phyloP scores from a whole-genome alignment of 768 basidiomycete species.

The Gloeophyllum trabeum region DNA sequence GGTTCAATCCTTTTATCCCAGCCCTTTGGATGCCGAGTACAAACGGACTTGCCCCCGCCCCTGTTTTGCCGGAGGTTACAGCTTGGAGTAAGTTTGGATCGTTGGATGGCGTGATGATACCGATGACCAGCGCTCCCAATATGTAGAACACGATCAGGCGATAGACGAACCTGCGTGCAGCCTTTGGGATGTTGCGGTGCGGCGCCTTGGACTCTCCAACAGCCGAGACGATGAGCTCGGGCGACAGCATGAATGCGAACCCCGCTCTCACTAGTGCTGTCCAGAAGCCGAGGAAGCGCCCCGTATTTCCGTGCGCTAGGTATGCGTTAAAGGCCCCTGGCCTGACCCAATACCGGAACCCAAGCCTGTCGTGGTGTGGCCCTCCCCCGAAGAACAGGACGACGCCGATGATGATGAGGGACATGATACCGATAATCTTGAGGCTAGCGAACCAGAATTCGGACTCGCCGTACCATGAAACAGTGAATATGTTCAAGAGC shows the following conservation, averaged over 20 bases:
- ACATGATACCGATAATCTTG: conserved; percentile 32
- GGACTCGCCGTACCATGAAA: conserved; percentile 29
- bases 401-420: conserved; percentile 32
- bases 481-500: neutral
- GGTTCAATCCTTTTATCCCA: conserved; percentile 35
- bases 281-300: conserved; percentile 21
- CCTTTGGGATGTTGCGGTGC: conserved; percentile 24
- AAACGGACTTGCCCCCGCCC: conserved; percentile 17
- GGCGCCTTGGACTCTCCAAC: conserved; percentile 32
- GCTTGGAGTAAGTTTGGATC: conserved; percentile 17
- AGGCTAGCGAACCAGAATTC: conserved; percentile 43
- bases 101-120: conserved; percentile 24
- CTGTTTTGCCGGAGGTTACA: conserved; percentile 21
- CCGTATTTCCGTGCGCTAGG: conserved; percentile 20
- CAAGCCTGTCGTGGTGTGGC: conserved; percentile 29
- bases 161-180: conserved; percentile 25
- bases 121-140: conserved; percentile 27
- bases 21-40: conserved; percentile 27
- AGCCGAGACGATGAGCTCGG: conserved; percentile 30
- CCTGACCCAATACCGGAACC: conserved; percentile 38
- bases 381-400: conserved; percentile 42
- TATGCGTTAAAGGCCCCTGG: conserved; percentile 23
- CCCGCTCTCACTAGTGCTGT: conserved; percentile 17
- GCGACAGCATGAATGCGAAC: conserved; percentile 32
- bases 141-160: conserved; percentile 20